These are phyloP conservation scores for Picochlorum sp. DNA, from an alignment of 139 green algal genomes.

Conservation along the genomic window DNA sequence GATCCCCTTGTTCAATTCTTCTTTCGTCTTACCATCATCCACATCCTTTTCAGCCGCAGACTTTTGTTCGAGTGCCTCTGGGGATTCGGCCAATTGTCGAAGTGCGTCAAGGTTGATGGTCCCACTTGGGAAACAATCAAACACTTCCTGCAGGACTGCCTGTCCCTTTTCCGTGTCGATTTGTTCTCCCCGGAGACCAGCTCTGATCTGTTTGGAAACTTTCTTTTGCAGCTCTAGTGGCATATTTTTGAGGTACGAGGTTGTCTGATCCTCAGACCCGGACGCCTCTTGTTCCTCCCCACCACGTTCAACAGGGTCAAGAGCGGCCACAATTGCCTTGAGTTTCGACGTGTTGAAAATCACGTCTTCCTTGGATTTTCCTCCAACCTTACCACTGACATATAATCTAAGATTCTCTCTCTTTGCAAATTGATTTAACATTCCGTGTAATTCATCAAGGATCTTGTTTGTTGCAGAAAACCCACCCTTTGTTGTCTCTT, in stretches of 20 bases:
- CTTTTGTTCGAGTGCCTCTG: background rate
- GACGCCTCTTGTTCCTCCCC: background rate
- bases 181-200: background rate
- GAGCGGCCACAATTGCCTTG: background rate
- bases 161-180: background rate
- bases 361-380: background rate
- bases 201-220: background rate
- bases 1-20: background rate
- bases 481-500: background rate
- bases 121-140: conserved; percentile 1
- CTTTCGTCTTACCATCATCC: background rate
- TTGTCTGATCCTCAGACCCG: background rate
- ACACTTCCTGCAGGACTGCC: background rate
- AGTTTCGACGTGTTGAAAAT: conserved; percentile 1
- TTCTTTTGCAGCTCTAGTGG: background rate
- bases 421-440: conserved; percentile 26
- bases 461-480: conserved; percentile 9
- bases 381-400: conserved; percentile 3
- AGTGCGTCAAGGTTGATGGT: conserved; percentile 1
- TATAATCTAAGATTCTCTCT: conserved; percentile 14
- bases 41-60: background rate
- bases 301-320: background rate
- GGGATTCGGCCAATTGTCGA: background rate
- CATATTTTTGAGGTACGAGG: background rate
- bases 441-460: conserved; percentile 8